A percentile compares a stretch with the other conserved stretches of the same genome.
Evolutionary conservation across 371 early-diverging fungal genomes (phyloP).

Genomic region (Actinomortierella wolfii): DNA sequence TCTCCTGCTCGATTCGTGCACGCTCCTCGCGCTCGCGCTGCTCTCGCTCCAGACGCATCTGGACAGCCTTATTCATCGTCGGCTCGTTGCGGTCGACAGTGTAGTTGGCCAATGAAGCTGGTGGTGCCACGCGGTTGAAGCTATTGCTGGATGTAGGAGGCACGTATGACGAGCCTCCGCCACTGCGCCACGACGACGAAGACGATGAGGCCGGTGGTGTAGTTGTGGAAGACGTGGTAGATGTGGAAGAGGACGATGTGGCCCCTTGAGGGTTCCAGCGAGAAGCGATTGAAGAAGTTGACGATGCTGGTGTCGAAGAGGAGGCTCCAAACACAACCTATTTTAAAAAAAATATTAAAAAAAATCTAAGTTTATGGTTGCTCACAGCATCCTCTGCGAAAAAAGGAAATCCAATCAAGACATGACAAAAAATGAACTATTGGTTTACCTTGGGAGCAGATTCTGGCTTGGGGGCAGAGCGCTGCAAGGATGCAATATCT

Average conservation of each 20-base stretch:
- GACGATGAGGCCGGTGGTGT: conserved; percentile 11
- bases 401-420: neutral
- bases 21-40: conserved; percentile 58
- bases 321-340: too few species aligned
- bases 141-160: conserved; percentile 18
- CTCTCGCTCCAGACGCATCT: conserved; percentile 50
- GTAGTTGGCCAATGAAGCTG: conserved; percentile 18
- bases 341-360: too few species aligned
- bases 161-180: conserved; percentile 24
- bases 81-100: conserved; percentile 23
- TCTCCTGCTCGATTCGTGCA: conserved; percentile 47
- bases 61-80: conserved; percentile 36
- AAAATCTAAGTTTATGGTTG: neutral
- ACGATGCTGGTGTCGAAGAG: neutral
- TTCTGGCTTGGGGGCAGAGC: conserved; percentile 60
- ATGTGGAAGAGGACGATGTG: conserved; percentile 7
- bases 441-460: conserved; percentile 53
- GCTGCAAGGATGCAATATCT: conserved; percentile 66
- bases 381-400: conserved; percentile 13
- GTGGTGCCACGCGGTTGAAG: conserved; percentile 28
- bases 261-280: conserved; percentile 2
- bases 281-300: neutral
- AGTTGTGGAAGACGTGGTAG: conserved; percentile 5
- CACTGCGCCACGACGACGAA: conserved; percentile 21
- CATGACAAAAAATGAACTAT: neutral